Conservation (phyloP, 2,329 filamentous ascomycete species). For the Cordyceps sp. region DNA sequence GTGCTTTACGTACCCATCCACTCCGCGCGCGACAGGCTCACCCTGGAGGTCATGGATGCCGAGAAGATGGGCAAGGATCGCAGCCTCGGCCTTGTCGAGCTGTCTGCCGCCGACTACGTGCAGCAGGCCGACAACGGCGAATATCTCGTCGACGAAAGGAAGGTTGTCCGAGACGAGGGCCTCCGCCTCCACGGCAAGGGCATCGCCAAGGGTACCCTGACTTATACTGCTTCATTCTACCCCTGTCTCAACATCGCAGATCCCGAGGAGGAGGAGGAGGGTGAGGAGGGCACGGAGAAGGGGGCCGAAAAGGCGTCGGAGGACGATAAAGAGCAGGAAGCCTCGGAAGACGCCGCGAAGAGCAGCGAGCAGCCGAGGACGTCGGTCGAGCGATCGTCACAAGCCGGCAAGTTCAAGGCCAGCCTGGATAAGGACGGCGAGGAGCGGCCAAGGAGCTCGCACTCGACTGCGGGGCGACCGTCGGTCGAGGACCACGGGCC, state of each 20-base stretch:
- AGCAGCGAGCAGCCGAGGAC: slow-evolving; percentile 2
- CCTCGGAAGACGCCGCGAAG: background rate
- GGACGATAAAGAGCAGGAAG: background rate
- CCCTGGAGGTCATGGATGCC: slow-evolving; percentile 90
- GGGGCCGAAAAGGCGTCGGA: slow-evolving; percentile 3
- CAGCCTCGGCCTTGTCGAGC: slow-evolving; percentile 65
- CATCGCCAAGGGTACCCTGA: slow-evolving; percentile 60
- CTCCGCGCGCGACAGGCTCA: slow-evolving; percentile 64
- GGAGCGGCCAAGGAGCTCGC: slow-evolving; percentile 12
- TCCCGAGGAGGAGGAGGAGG: slow-evolving; percentile 66
- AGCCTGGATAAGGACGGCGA: slow-evolving; percentile 14
- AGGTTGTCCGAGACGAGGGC: slow-evolving; percentile 47
- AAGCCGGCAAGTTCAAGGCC: slow-evolving; percentile 27
- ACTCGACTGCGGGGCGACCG: slow-evolving; percentile 16
- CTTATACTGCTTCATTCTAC: slow-evolving; percentile 78
- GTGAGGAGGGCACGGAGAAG: slow-evolving; percentile 17
- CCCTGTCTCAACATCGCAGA: slow-evolving; percentile 77
- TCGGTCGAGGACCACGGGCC: slow-evolving; percentile 30
- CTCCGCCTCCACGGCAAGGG: slow-evolving; percentile 60
- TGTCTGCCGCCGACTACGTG: slow-evolving; percentile 66
- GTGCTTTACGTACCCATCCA: slow-evolving; percentile 89
- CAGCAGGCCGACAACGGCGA: slow-evolving; percentile 63
- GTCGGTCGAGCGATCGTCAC: slow-evolving; percentile 8
- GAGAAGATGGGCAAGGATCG: slow-evolving; percentile 87
- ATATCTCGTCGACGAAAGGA: slow-evolving; percentile 63